Base-by-base conservation (phyloP, 768 basidiomycete species). In the Pulveroboletus frians region DNA sequence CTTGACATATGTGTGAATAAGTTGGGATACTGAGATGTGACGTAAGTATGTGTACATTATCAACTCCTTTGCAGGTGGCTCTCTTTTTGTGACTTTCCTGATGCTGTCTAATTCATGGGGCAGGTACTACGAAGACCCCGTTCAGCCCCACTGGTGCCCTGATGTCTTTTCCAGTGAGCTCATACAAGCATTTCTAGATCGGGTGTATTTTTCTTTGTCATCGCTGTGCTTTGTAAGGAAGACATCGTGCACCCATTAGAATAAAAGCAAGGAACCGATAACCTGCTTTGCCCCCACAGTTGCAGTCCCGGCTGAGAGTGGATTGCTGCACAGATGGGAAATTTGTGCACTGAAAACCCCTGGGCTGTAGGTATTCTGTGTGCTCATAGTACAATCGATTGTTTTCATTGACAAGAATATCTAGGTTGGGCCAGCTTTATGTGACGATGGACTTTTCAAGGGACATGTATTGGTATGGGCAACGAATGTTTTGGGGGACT, bases 1-100 rank as follows among this genome's bases (percentile, higher is more conserved):
- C 82, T 0, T 89, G 89, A 81, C 92, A 95, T 56, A 80, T 83
- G 3, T 76, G 92, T 18, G 82, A 85, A 62, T 71, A 78, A 10
- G 72, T 87, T 3, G 72, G 75, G 21, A 67, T 81, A 15, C 53
- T 93, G 26, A 75, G 75, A 84, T 48, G 71, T 78, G 18, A 75
- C 67, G 85, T 85, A 49, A 23, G 78, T 63, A 3, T 43, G 51
- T 52, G 20, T 23, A 13, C 27, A 3, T 3, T 10, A 11, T 18
- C 15, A 29, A 6, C 23, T 36, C n/a, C 10, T 3, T 39, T n/a
- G 36, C 15, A n/a, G 39, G 37, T 36, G 2, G 14, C 11, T 21
- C 3, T 30, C 10, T 21, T 35, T 38, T 35, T 15, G n/a, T n/a
- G n/a, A n/a, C n/a, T n/a, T n/a, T n/a, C n/a, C 42, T 43, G 23